Evolutionary conservation across 2,329 filamentous ascomycete species (phyloP).

Genomic region (Aureobasidium lini): DNA sequence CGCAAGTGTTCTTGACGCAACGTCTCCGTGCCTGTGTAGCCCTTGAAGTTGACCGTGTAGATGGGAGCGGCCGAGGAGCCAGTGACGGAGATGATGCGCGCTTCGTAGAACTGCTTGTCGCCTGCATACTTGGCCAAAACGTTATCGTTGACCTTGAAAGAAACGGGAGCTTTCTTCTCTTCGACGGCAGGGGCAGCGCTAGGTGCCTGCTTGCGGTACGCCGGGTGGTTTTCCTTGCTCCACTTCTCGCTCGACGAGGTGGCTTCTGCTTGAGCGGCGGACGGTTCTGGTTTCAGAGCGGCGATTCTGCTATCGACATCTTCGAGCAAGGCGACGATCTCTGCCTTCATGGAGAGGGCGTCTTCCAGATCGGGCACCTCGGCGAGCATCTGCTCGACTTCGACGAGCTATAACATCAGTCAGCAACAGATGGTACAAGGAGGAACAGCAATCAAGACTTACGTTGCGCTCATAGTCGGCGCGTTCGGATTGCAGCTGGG

Average conservation of each 20-base stretch:
- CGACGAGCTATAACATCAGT: conserved; percentile 55
- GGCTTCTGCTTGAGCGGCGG: conserved; percentile 30
- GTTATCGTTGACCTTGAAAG: conserved; percentile 80
- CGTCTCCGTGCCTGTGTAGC: conserved; percentile 74
- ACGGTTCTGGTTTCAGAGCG: conserved; percentile 50
- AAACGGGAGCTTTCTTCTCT: conserved; percentile 35
- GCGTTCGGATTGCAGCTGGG: conserved; percentile 12
- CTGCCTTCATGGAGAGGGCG: conserved; percentile 66
- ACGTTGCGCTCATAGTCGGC: conserved; percentile 13
- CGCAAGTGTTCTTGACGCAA: conserved; percentile 73
- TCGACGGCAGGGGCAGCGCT: conserved; percentile 22
- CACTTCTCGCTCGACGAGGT: conserved; percentile 49
- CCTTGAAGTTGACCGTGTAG: conserved; percentile 92
- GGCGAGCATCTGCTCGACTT: conserved; percentile 66
- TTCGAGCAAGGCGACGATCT: conserved; percentile 74
- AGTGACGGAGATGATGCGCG: conserved; percentile 86
- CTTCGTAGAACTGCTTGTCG: conserved; percentile 85
- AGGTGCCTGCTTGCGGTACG: conserved; percentile 40
- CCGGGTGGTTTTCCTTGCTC: conserved; percentile 50
- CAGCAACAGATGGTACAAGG: not conserved
- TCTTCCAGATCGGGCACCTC: conserved; percentile 75
- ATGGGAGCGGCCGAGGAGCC: conserved; percentile 85
- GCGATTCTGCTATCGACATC: conserved; percentile 73
- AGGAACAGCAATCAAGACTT: not conserved
- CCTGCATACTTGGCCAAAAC: conserved; percentile 91